Evolutionary conservation across 2,329 filamentous ascomycete genomes (phyloP).

Genomic region (Cytospora chrysosperma): DNA sequence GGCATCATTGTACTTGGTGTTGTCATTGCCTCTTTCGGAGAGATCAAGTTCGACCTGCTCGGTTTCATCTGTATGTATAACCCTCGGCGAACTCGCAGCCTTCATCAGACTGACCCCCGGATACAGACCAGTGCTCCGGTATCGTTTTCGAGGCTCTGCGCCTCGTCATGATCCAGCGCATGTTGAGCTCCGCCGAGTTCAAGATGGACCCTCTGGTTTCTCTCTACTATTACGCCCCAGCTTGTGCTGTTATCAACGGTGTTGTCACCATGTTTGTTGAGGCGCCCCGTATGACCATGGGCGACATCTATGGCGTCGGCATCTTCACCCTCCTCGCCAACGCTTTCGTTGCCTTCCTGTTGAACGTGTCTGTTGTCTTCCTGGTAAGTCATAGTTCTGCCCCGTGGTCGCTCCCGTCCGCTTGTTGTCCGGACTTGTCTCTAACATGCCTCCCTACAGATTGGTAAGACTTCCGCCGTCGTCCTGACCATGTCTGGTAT

Average conservation of each 20-base stretch:
- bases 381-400: slow-evolving; percentile 53
- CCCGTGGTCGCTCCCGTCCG: not conserved
- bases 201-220: slow-evolving; percentile 87
- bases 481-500: slow-evolving; percentile 72
- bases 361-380: slow-evolving; percentile 80
- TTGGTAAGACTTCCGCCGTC: slow-evolving; percentile 72
- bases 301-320: slow-evolving; percentile 68
- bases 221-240: slow-evolving; percentile 79
- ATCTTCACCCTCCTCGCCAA: slow-evolving; percentile 68
- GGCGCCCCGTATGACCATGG: slow-evolving; percentile 62
- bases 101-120: not conserved
- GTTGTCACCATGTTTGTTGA: slow-evolving; percentile 68
- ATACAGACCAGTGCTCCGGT: slow-evolving; percentile 64
- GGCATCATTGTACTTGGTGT: slow-evolving; percentile 89
- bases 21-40: slow-evolving; percentile 83
- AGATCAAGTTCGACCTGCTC: slow-evolving; percentile 80
- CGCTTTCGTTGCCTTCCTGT: slow-evolving; percentile 69
- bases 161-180: slow-evolving; percentile 73
- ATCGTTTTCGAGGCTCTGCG: slow-evolving; percentile 75
- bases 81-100: not conserved
- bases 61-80: slow-evolving; percentile 59
- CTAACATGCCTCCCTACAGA: slow-evolving; percentile 34
- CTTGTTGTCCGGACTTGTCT: not conserved
- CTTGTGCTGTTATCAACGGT: slow-evolving; percentile 75
- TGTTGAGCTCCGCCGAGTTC: slow-evolving; percentile 74